A percentile compares a stretch with the other conserved stretches of the same genome.
Conservation (phyloP, 176 grass and related monocot species). For the Raddia distichophylla region DNA sequence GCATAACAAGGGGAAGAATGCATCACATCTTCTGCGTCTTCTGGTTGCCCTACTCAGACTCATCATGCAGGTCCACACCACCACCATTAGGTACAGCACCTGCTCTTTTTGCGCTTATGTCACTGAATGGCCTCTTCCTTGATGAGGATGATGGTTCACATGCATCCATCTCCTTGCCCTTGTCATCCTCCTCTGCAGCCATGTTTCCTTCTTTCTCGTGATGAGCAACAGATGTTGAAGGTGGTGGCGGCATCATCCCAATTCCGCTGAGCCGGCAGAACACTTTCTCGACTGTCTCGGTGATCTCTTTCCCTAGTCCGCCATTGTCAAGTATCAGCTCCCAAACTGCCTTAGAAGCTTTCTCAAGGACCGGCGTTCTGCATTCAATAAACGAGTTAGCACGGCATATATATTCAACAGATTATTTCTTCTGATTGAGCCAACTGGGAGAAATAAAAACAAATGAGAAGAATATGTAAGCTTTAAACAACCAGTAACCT, state of each 20-base stretch:
- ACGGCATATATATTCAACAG: background rate
- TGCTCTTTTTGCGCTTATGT: conserved; percentile 35
- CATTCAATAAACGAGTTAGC: conserved; percentile 39
- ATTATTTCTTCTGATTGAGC: background rate
- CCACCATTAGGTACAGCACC: conserved; percentile 44
- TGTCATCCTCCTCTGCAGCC: conserved; percentile 45
- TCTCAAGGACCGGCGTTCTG: conserved; percentile 94
- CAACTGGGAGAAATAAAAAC: background rate
- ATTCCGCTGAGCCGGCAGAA: conserved; percentile 70
- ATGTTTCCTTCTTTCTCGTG: conserved; percentile 44
- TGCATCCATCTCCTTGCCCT: conserved; percentile 41
- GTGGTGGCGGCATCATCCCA: conserved; percentile 35
- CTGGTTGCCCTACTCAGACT: conserved; percentile 45
- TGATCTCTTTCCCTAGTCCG: conserved; percentile 86
- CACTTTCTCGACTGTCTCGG: conserved; percentile 80
- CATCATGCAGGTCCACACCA: conserved; percentile 29
- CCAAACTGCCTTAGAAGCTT: conserved; percentile 92
- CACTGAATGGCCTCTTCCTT: conserved; percentile 61
- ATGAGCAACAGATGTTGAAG: conserved; percentile 28
- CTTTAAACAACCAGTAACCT: background rate
- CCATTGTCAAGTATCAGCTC: conserved; percentile 79
- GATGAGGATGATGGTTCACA: conserved; percentile 42
- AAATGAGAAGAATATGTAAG: background rate
- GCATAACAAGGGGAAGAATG: background rate
- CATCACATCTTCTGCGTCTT: conserved; percentile 45